A percentile compares a stretch with the other conserved stretches of the same genome.
Conservation (phyloP, 1,139 yeast species). For the Maudiozyma humilis region DNA sequence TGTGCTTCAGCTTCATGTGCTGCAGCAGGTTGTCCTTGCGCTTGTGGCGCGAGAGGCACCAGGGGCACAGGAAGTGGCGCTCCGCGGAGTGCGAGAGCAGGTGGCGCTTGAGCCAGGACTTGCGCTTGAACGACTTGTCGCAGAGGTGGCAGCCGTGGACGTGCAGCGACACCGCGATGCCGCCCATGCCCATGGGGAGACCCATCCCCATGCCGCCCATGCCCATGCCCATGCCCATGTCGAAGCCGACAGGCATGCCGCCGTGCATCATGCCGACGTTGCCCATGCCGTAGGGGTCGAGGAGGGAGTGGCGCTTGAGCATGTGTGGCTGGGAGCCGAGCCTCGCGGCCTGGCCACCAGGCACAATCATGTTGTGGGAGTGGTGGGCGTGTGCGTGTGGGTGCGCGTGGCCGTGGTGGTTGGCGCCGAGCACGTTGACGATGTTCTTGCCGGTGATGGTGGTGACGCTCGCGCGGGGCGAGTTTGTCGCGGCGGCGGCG, state of each 20-base stretch:
- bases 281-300: slow-evolving; percentile 1
- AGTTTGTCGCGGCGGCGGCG: no score
- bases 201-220: neutral
- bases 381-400: neutral
- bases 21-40: slow-evolving; percentile 46
- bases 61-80: slow-evolving; percentile 71
- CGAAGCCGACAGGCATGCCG: neutral
- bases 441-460: slow-evolving; percentile 5
- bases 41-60: slow-evolving; percentile 74
- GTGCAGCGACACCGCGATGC: neutral
- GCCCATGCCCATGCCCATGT: neutral
- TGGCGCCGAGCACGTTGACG: neutral
- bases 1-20: slow-evolving; percentile 28
- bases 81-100: slow-evolving; percentile 81
- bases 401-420: neutral
- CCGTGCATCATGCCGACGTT: neutral
- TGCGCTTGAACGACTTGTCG: slow-evolving; percentile 68
- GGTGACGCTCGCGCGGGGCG: slow-evolving; percentile 4
- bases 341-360: neutral
- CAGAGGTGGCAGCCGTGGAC: slow-evolving; percentile 65
- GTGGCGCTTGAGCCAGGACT: slow-evolving; percentile 89
- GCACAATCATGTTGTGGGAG: neutral
- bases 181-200: neutral
- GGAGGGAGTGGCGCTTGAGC: neutral
- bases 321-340: neutral